phyloP scores from a whole-genome alignment of 2,329 filamentous ascomycete species.

The Fusarium pilosicola region DNA sequence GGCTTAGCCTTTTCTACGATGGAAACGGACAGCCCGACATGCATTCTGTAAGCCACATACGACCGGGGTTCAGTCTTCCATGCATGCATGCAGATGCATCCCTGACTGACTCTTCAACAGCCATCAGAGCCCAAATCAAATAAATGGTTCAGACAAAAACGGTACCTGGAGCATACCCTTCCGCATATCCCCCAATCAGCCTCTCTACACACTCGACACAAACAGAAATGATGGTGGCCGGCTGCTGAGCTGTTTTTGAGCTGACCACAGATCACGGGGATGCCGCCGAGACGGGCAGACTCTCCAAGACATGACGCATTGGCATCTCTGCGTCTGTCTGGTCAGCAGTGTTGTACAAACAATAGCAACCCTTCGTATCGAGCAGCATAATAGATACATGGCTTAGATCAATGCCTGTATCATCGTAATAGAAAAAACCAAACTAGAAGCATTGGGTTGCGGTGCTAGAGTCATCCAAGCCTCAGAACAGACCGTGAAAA shows the following conservation, averaged over 20 bases:
- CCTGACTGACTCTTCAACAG: slow-evolving; percentile 16
- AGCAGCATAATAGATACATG: background rate
- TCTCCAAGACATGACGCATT: slow-evolving; percentile 21
- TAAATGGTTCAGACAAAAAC: slow-evolving; percentile 26
- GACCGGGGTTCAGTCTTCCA: slow-evolving; percentile 27
- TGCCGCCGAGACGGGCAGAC: slow-evolving; percentile 29
- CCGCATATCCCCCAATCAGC: slow-evolving; percentile 33
- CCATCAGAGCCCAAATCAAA: slow-evolving; percentile 6
- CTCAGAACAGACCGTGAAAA: background rate
- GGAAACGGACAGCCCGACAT: slow-evolving; percentile 34
- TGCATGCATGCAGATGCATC: slow-evolving; percentile 33
- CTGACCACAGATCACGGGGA: slow-evolving; percentile 40
- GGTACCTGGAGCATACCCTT: slow-evolving; percentile 29
- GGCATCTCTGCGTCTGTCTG: slow-evolving; percentile 19
- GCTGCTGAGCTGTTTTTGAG: slow-evolving; percentile 41
- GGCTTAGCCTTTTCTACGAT: slow-evolving; percentile 25
- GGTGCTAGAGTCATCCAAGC: slow-evolving; percentile 10
- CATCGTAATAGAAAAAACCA: background rate
- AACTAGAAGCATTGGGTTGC: background rate
- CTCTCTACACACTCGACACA: slow-evolving; percentile 3
- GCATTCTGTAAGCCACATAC: slow-evolving; percentile 33
- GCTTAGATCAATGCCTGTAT: slow-evolving; percentile 8
- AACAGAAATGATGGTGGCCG: slow-evolving; percentile 26
- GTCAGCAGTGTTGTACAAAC: slow-evolving; percentile 30
- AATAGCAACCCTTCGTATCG: slow-evolving; percentile 17